These are phyloP conservation scores for Silybum marianum DNA, from an alignment of 129 eudicot genomes.

Conservation along the genomic window DNA sequence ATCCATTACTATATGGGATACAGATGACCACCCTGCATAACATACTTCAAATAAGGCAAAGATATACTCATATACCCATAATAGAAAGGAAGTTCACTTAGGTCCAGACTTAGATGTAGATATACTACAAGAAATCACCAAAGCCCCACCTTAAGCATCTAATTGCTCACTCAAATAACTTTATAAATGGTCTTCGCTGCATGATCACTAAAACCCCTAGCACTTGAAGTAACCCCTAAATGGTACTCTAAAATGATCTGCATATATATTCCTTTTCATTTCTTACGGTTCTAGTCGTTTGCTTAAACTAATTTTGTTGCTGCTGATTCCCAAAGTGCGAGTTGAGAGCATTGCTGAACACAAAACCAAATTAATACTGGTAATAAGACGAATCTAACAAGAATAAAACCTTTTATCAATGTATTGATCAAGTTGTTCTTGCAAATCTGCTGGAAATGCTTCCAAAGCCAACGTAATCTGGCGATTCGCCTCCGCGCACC, in stretches of 20 bases:
- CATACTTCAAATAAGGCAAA: not conserved
- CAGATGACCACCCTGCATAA: not conserved
- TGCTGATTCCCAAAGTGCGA: not conserved
- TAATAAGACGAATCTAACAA: not conserved
- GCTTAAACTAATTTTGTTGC: not conserved
- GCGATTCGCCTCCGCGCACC: slow-evolving; percentile 64
- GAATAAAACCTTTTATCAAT: slow-evolving; percentile 60
- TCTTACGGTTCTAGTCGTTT: not conserved
- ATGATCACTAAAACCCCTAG: not conserved
- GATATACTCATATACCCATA: not conserved
- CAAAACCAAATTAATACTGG: not conserved
- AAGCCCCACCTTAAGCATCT: not conserved
- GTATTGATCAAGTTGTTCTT: slow-evolving; percentile 66
- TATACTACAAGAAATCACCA: not conserved
- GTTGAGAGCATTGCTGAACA: not conserved
- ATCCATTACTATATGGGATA: not conserved
- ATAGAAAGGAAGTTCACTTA: not conserved
- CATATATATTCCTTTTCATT: not conserved
- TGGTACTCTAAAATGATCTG: not conserved
- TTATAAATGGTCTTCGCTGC: not conserved
- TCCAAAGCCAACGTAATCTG: slow-evolving; percentile 73
- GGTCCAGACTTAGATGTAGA: not conserved
- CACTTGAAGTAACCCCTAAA: not conserved
- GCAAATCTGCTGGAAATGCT: slow-evolving; percentile 83
- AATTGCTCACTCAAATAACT: not conserved